These are phyloP conservation scores for Paramyrothecium sp. DNA, from an alignment of 2,329 filamentous ascomycete species.

Conservation along the genomic window DNA sequence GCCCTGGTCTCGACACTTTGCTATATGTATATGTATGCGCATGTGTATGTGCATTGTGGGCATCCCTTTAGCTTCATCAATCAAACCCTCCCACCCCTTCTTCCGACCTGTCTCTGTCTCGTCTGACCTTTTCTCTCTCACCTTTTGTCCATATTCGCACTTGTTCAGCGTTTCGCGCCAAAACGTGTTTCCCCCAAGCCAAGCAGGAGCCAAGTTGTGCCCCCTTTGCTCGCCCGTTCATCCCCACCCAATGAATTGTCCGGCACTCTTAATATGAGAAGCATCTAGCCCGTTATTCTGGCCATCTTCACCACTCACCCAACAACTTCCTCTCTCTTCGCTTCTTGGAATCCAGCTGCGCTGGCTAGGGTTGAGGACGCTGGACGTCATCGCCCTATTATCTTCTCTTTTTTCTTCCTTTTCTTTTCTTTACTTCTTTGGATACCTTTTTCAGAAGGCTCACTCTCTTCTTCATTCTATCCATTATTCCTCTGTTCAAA, in stretches of 20 bases:
- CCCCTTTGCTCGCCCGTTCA: not conserved
- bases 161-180: not conserved
- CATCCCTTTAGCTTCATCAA: not conserved
- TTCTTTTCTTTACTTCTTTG: conserved; percentile 6
- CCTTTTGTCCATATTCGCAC: not conserved
- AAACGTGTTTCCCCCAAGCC: not conserved
- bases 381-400: conserved; percentile 12
- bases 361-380: conserved; percentile 4
- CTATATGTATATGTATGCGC: too few relatives aligned
- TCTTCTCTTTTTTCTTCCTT: conserved; percentile 15
- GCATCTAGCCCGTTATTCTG: not conserved
- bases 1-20: not conserved
- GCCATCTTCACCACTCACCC: not conserved
- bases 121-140: too few relatives aligned
- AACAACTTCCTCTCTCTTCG: not conserved
- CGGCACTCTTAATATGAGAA: not conserved
- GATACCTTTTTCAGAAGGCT: not conserved
- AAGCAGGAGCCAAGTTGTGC: not conserved
- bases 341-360: not conserved
- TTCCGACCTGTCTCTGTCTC: not conserved
- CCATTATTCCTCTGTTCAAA: not conserved
- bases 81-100: not conserved
- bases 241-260: not conserved
- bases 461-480: conserved; percentile 6
- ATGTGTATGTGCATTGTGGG: not conserved